A percentile compares a stretch with the other conserved stretches of the same genome.
These are phyloP conservation scores for Trichoderma polysporum DNA, from an alignment of 2,329 filamentous ascomycete species.

Conservation along the genomic window DNA sequence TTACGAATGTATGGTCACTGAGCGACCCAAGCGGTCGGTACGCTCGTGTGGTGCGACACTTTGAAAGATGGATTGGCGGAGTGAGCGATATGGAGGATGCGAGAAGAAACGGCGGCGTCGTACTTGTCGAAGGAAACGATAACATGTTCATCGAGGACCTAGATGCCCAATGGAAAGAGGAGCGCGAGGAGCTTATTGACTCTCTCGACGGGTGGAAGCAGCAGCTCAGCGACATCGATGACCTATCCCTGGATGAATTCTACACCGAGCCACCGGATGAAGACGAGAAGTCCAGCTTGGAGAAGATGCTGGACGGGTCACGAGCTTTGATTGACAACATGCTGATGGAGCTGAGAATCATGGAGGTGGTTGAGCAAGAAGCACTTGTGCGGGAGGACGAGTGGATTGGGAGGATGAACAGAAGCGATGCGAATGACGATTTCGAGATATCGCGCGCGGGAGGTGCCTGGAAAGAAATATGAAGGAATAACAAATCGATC, in stretches of 20 bases:
- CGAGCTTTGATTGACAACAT: constrained; percentile 55
- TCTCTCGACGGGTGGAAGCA: constrained; percentile 56
- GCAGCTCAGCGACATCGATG: constrained; percentile 45
- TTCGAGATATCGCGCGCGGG: constrained; percentile 40
- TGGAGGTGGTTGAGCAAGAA: constrained; percentile 61
- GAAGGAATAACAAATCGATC: neutral
- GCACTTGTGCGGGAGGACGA: constrained; percentile 55
- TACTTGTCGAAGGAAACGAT: constrained; percentile 36
- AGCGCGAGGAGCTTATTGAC: constrained; percentile 52
- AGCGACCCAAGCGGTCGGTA: constrained; percentile 58
- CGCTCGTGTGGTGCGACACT: constrained; percentile 52
- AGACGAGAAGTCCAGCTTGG: constrained; percentile 41
- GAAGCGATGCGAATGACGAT: constrained; percentile 40
- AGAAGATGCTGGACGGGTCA: constrained; percentile 48
- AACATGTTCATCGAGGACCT: constrained; percentile 55
- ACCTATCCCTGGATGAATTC: constrained; percentile 7
- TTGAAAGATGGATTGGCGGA: constrained; percentile 58
- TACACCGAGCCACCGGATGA: constrained; percentile 27
- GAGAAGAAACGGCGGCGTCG: constrained; percentile 40
- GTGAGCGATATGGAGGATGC: constrained; percentile 49
- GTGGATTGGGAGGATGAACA: constrained; percentile 58
- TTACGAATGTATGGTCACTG: constrained; percentile 58
- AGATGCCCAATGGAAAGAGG: constrained; percentile 58
- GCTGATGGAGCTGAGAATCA: constrained; percentile 60
- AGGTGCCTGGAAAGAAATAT: constrained; percentile 49